phyloP scores from a whole-genome alignment of 2,329 filamentous ascomycete species.

The Trichoderma sp. region DNA sequence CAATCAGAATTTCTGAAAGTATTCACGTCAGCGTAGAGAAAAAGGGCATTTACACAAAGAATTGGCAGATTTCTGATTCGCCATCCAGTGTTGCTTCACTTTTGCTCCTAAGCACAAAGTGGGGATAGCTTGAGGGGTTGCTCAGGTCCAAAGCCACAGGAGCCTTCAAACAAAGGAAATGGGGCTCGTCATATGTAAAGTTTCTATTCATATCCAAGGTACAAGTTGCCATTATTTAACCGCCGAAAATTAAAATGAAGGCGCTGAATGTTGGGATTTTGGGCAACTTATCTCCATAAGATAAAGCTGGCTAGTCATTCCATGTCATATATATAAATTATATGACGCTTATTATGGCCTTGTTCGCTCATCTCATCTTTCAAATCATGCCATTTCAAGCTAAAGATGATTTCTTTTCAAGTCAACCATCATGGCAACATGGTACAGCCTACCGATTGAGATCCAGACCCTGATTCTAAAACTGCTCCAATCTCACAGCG shows the following conservation, averaged over 20 bases:
- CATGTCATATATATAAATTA: background rate
- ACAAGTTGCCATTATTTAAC: background rate
- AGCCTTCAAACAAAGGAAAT: background rate
- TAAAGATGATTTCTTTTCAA: background rate
- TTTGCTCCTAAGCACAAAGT: background rate
- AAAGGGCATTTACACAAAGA: too few species aligned
- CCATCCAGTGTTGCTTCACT: too few species aligned
- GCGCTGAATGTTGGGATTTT: background rate
- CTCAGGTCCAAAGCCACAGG: background rate
- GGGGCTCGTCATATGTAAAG: background rate
- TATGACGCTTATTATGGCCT: background rate
- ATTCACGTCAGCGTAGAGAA: too few species aligned
- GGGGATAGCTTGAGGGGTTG: background rate
- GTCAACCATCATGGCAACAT: background rate
- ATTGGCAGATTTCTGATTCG: too few species aligned
- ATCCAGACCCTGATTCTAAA: background rate
- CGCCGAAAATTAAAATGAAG: background rate
- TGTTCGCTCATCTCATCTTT: background rate
- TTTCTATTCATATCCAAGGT: background rate
- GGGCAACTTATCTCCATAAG: background rate
- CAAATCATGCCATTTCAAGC: background rate
- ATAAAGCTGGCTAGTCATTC: background rate
- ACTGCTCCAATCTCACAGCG: background rate
- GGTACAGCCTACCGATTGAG: background rate
- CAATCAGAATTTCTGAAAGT: too few species aligned